Evolutionary conservation across 805 yeast species (phyloP), one percentile per base, ranked within the genome.

Genomic region (Wickerhamiella allomyrinae): DNA sequence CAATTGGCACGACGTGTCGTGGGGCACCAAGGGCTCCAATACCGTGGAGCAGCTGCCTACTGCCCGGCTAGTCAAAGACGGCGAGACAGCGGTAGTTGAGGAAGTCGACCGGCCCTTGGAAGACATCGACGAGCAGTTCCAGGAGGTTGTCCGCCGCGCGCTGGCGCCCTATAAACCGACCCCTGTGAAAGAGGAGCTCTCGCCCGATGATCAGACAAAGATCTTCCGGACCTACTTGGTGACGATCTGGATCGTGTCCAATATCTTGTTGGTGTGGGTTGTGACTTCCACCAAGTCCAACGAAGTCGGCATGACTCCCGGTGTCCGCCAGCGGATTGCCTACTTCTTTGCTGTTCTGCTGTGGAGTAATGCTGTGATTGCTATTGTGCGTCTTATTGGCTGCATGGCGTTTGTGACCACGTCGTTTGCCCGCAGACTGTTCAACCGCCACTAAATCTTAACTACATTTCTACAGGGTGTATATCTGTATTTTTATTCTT

Each of bases 1-100:
- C 63, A 76, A 76, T 58, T 74, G 77, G 63, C 81, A 76, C 55
- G 82, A 76, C 59, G 72, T 76, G 38, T 76, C 82, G 2, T 76
- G 82, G 82, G 82, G 82, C 45, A 76, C 82, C n/a, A 76, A 77
- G 57, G 82, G 82, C 33, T 73, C 75, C 34, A 79, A 58, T 41
- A 57, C 54, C 3, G 74, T 75, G 5, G 67, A 61, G 27, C 73
- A 70, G 31, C 65, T 76, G 55, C 79, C 80, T 40, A 75, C 72
- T 10, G 58, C 58, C 34, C 50, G 57, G 15, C 71, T 68, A 50
- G 68, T 66, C 29, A 73, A 70, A 42, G 75, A 71, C 49, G 78
- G 77, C 51, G 67, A 70, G 27, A 51, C 46, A 6, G 68, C 70
- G 40, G 77, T 73, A 37, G 71, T 76, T 39, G 74, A 71, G 39